A percentile compares a stretch with the other conserved stretches of the same genome.
Conservation (phyloP, 2,329 filamentous ascomycete species). For the Ascochyta pisi region DNA sequence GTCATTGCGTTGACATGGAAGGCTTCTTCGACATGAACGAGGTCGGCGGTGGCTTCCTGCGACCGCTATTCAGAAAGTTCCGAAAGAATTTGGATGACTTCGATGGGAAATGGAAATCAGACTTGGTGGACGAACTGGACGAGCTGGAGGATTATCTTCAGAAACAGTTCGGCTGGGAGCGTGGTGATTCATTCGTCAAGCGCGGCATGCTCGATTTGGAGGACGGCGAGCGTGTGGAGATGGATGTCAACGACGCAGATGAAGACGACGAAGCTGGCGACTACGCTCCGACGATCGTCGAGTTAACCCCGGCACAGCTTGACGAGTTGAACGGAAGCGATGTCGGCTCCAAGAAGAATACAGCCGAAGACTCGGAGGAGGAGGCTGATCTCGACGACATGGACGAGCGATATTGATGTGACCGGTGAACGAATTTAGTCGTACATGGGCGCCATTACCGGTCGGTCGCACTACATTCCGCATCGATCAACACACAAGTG, state of each 20-base stretch:
- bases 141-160: conserved; percentile 63
- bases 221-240: conserved; percentile 68
- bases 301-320: conserved; percentile 56
- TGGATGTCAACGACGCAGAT: conserved; percentile 62
- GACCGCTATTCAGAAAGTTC: conserved; percentile 60
- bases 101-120: conserved; percentile 48
- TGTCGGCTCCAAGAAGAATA: conserved; percentile 22
- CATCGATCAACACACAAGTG: background rate
- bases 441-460: background rate
- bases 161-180: conserved; percentile 64
- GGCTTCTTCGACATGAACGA: conserved; percentile 66
- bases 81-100: conserved; percentile 59
- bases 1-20: conserved; percentile 65
- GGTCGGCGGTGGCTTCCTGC: conserved; percentile 61
- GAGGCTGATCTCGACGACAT: conserved; percentile 49
- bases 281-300: conserved; percentile 68
- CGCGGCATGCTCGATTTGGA: conserved; percentile 66
- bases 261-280: conserved; percentile 70
- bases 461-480: background rate
- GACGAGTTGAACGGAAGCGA: conserved; percentile 44
- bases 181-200: conserved; percentile 61
- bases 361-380: conserved; percentile 46
- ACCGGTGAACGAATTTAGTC: conserved; percentile 8
- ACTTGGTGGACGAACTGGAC: conserved; percentile 61
- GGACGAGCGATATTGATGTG: conserved; percentile 46